A percentile compares a stretch with the other conserved stretches of the same genome.
These are phyloP conservation scores for Ochromonas danica DNA, from an alignment of 108 stramenopile genomes.

Conservation along the genomic window DNA sequence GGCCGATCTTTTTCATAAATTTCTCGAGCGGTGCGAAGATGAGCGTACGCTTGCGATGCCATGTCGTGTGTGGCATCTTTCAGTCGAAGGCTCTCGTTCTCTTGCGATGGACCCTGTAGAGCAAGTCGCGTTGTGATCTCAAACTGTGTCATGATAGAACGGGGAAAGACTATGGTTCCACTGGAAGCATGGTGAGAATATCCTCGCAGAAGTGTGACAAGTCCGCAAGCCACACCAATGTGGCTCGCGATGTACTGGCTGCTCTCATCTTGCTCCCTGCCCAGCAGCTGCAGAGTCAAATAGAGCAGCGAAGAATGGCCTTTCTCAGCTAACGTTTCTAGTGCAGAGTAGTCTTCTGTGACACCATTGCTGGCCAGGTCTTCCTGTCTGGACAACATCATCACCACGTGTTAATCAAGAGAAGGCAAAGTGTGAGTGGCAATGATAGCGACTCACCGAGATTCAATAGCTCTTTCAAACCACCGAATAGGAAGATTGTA, in stretches of 20 bases:
- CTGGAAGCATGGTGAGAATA: background rate
- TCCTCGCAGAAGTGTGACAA: background rate
- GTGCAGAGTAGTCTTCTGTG: background rate
- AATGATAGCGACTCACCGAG: background rate
- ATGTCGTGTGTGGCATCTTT: constrained; percentile 21
- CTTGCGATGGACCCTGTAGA: background rate
- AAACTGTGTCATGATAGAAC: background rate
- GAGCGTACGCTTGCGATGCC: constrained; percentile 18
- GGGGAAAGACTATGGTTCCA: background rate
- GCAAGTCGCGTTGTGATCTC: background rate
- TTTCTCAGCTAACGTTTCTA: background rate
- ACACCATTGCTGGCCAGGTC: too few relatives aligned
- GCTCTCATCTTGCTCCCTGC: background rate
- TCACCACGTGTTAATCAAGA: too few relatives aligned
- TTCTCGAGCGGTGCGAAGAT: background rate
- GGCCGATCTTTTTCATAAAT: background rate
- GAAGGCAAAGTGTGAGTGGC: too few relatives aligned
- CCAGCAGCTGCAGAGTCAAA: background rate
- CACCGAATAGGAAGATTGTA: background rate
- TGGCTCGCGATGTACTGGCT: background rate
- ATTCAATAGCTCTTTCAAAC: constrained; percentile 11
- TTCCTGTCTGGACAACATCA: too few relatives aligned
- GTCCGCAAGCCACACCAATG: background rate
- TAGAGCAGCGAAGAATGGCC: constrained; percentile 2
- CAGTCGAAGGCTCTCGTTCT: background rate